Evolutionary conservation across 2,329 filamentous ascomycete species (phyloP), one percentile per base, ranked within the genome.

Genomic region (Lecanoromycetidae sp.): DNA sequence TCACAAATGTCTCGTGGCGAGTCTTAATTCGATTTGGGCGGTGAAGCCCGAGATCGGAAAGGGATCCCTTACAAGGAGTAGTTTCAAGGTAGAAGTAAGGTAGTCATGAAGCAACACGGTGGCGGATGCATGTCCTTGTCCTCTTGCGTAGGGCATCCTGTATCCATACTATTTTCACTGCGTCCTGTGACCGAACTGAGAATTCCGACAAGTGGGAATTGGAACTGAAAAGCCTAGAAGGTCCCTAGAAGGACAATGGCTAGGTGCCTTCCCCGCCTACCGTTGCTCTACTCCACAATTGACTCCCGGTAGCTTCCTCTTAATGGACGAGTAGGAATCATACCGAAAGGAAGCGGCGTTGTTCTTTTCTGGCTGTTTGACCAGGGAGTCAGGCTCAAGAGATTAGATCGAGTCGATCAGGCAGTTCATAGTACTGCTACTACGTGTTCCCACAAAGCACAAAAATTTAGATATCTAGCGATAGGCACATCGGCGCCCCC

Each of bases 41-140:
- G 44, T 48, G 20, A 46, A 19, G 35, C 33, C 44, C 49, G 49
- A 43, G 22, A 36, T 51, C 49, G 49, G 49, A 34, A 48, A 25
- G 22, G 13, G 17, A 20, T 39, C 7, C 15, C 30, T 30, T n/a
- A n/a, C n/a, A n/a, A n/a, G n/a, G n/a, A n/a, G n/a, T n/a, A n/a
- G n/a, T n/a, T n/a, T n/a, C n/a, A n/a, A 47, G 29, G 34, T 6
- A 38, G 22, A 27, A 34, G 35, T 4, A 10, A 17, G 25, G 17
- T 26, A 43, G 4, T 33, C 10, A 6, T 10, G 17, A 20, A 29
- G 23, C 30, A n/a, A 22, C 20, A 20, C 12, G 30, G 44, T 47
- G 44, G 44, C 36, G 44, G 10, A 4, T 47, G 44, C 44, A 34
- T 41, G 7, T 26, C 27, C n/a, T 22, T 43, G 27, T 17, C 36